Evolutionary conservation across 75 land plant genomes (phyloP).

Genomic region (Azolla pinnata): DNA sequence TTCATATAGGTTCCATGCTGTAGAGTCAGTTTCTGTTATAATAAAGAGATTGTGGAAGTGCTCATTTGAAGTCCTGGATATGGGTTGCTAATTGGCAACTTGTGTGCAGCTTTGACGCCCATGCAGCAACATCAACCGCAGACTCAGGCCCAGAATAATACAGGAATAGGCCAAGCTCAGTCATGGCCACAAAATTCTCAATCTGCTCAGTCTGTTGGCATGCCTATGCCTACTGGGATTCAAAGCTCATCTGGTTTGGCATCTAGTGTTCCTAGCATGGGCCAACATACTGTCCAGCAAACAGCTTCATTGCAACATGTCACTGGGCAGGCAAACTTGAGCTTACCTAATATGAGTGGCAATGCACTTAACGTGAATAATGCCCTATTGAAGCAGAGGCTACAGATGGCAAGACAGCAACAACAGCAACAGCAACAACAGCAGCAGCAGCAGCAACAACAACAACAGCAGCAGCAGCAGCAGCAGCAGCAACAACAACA

Average conservation of each 20-base stretch:
- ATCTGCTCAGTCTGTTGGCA: background rate
- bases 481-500: conserved; percentile 16
- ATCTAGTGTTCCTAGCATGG: background rate
- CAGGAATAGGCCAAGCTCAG: background rate
- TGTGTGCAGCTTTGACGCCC: too few relatives aligned
- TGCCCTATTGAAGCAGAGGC: too few relatives aligned
- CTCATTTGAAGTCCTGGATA: too few relatives aligned
- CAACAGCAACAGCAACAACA: conserved; percentile 19
- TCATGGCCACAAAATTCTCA: background rate
- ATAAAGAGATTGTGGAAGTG: too few relatives aligned
- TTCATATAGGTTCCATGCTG: too few relatives aligned
- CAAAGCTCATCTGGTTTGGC: background rate
- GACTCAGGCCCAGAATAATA: background rate
- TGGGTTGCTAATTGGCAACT: too few relatives aligned
- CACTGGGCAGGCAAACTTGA: background rate
- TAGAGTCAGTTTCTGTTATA: too few relatives aligned
- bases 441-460: conserved; percentile 25
- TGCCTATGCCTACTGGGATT: background rate
- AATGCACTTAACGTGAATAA: background rate
- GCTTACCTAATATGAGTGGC: background rate
- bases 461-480: conserved; percentile 12
- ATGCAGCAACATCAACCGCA: background rate
- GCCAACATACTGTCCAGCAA: background rate
- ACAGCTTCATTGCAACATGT: background rate
- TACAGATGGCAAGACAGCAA: conserved; percentile 6